A percentile compares a stretch with the other conserved stretches of the same genome.
Conservation (phyloP, 306 rosid species). For the Arachis hypogaea region DNA sequence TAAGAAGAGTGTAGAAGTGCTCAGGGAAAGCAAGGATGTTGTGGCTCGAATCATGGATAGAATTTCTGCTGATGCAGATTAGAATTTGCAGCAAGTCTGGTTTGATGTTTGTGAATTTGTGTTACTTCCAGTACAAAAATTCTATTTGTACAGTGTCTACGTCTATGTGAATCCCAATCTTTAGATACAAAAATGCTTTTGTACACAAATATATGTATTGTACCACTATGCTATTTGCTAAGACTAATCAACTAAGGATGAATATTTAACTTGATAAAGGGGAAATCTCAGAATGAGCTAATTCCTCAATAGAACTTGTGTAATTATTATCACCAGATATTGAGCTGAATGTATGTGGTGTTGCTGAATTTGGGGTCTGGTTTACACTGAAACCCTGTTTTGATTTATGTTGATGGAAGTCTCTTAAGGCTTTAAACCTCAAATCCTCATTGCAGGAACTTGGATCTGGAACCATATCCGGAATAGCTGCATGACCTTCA, state of each 20-base stretch:
- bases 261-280: conserved; percentile 4
- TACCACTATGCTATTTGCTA: background rate
- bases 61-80: conserved; percentile 2
- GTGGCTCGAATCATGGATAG: conserved; percentile 46
- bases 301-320: conserved; percentile 34
- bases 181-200: too few species aligned
- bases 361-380: conserved; percentile 46
- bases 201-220: too few species aligned
- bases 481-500: conserved; percentile 55
- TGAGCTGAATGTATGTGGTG: conserved; percentile 43
- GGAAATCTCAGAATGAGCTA: conserved; percentile 35
- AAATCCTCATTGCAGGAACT: conserved; percentile 51
- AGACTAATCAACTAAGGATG: background rate
- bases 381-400: conserved; percentile 45
- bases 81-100: too few species aligned
- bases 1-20: conserved; percentile 37
- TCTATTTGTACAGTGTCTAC: too few species aligned
- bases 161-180: too few species aligned
- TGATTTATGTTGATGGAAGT: conserved; percentile 47
- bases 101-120: too few species aligned
- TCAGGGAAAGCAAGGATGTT: conserved; percentile 43
- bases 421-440: conserved; percentile 81
- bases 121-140: too few species aligned
- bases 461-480: conserved; percentile 55
- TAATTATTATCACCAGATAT: conserved; percentile 42